Evolutionary conservation across 2,329 filamentous ascomycete species (phyloP).

Genomic region (Fusarium sp.): DNA sequence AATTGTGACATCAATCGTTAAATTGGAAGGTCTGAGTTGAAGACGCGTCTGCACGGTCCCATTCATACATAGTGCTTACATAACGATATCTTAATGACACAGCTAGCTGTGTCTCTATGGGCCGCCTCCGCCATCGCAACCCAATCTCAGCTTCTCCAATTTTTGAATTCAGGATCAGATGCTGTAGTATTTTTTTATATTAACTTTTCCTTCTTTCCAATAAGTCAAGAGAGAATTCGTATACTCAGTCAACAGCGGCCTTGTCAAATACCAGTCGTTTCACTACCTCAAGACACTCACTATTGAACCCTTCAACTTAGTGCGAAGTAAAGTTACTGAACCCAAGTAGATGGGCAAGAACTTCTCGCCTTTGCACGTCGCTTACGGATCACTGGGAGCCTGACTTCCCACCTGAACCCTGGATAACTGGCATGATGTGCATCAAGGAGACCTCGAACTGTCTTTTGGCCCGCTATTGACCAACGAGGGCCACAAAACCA

Average conservation of each 20-base stretch:
- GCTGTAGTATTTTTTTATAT: neutral
- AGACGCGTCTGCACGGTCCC: no score
- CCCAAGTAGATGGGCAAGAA: neutral
- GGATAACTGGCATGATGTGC: constrained; percentile 10
- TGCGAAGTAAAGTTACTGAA: neutral
- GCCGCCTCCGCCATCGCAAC: constrained; percentile 21
- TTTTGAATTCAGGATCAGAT: neutral
- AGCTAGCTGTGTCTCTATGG: no score
- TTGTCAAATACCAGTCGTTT: neutral
- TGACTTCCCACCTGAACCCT: constrained; percentile 12
- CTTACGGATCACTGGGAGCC: constrained; percentile 19
- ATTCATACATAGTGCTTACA: no score
- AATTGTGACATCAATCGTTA: no score
- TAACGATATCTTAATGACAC: no score
- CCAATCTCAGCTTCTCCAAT: constrained; percentile 24
- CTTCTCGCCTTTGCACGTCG: neutral
- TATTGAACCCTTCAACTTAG: neutral
- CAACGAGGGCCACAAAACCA: neutral
- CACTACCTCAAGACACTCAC: constrained; percentile 13
- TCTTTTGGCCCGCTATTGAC: neutral
- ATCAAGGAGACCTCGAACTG: neutral
- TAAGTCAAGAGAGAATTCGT: constrained; percentile 1
- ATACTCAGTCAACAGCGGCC: neutral
- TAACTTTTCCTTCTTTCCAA: neutral
- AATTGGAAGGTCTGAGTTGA: no score